Conservation (phyloP, 75 land plant genomes). For the Pinus taeda region DNA sequence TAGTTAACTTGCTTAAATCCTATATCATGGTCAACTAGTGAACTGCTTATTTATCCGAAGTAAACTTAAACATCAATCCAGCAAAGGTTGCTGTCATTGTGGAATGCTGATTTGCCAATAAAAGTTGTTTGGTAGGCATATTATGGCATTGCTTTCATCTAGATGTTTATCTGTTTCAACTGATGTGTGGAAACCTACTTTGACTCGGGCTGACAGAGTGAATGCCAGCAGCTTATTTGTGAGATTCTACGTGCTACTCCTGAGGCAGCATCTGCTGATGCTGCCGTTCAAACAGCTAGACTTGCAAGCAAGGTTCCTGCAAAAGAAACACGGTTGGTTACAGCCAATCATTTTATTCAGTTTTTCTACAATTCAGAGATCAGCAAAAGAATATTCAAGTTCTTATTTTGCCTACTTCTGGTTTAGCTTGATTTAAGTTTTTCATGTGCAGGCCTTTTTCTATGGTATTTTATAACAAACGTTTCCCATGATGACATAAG, state of each 20-base stretch:
- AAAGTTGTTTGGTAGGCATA: no score
- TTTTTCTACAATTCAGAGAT: no score
- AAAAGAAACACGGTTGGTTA: constrained; percentile 58
- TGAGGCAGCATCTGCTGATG: constrained; percentile 98
- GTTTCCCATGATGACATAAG: no score
- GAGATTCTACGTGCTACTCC: constrained; percentile 98
- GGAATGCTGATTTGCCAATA: no score
- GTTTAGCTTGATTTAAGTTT: no score
- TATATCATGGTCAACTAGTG: not conserved
- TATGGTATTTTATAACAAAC: no score
- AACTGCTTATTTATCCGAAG: not conserved
- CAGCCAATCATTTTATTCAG: no score
- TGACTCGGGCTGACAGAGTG: constrained; percentile 61
- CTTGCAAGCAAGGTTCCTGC: constrained; percentile 83
- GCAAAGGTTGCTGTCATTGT: no score
- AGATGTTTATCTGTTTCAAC: not conserved
- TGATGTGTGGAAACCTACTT: not conserved
- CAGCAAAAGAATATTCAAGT: no score
- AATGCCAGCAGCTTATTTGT: constrained; percentile 99
- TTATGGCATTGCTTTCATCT: not conserved
- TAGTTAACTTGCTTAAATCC: constrained; percentile 8
- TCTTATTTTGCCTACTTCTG: no score
- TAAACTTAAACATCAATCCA: not conserved
- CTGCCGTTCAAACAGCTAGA: constrained; percentile 95
- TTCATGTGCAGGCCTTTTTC: no score